Evolutionary conservation across 306 rosid genomes (phyloP), one percentile per base, ranked within the genome.

Genomic region (Dryas octopetala): DNA sequence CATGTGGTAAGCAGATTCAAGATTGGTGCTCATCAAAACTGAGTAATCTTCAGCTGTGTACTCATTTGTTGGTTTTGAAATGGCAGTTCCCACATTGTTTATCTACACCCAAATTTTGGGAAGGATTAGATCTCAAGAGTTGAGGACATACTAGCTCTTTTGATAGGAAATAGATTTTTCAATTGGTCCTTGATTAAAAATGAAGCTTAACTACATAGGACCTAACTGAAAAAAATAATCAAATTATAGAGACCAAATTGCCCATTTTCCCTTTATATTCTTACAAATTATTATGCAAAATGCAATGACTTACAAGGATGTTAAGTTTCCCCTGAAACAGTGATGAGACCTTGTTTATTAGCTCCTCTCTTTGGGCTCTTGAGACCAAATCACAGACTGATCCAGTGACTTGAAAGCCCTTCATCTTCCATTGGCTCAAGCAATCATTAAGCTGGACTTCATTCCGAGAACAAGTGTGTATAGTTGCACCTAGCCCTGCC

Each of bases 1-100:
- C 53, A 81, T 45, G 53, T 83, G 73, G 77, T 55, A 88, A 47
- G 49, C 45, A 3, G 86, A 83, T 43, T 74, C 89, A n/a, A 85
- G 73, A 74, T 88, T 88, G 16, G 77, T 74, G 3, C 64, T 41
- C 85, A 79, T 81, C 41, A 83, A 2, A 15, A 54, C 58, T 52
- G 85, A 54, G 48, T 75, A 11, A 62, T 88, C 88, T 40, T 85
- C 83, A 6, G 67, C 74, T 12, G 80, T 79, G 58, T 57, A 57
- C 19, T 85, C 85, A 17, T 13, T 11, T 16, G 76, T 57, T 43
- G 76, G 19, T 69, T 76, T 88, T 0, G 5, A 0, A 3, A 5
- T 5, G 2, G 0, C 0, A 19, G 47, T 76, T 43, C 76, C 86
- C 0, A 76, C 88, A 13, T 88, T 88, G 76, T 88, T 88, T 76